Evolutionary conservation across 176 grass and related monocot genomes (phyloP).

Genomic region (Musa beccarii): DNA sequence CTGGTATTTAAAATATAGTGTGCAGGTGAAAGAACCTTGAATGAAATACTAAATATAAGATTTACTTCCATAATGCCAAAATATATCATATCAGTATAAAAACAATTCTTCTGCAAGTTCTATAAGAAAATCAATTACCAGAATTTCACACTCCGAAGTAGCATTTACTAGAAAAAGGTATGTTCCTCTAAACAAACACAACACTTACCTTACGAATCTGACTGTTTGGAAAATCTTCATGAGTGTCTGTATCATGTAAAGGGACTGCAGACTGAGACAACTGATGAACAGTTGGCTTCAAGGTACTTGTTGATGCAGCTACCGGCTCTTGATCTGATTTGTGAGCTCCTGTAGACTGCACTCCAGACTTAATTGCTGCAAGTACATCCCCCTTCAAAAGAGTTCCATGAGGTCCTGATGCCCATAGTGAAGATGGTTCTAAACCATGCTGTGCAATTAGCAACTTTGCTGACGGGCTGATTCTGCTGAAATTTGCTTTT

Average conservation of each 20-base stretch:
- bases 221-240: constrained; percentile 78
- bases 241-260: constrained; percentile 31
- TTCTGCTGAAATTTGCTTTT: constrained; percentile 42
- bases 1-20: no score
- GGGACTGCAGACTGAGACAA: constrained; percentile 25
- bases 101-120: background rate
- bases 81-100: background rate
- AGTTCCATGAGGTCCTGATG: constrained; percentile 89
- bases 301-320: constrained; percentile 24
- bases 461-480: constrained; percentile 85
- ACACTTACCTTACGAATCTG: constrained; percentile 87
- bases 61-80: background rate
- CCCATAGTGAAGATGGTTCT: constrained; percentile 55
- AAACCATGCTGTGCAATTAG: constrained; percentile 77
- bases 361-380: constrained; percentile 57
- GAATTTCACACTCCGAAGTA: background rate
- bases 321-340: constrained; percentile 41
- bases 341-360: constrained; percentile 19
- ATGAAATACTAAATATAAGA: no score
- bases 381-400: constrained; percentile 91
- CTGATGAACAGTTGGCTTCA: constrained; percentile 32
- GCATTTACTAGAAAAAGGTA: background rate
- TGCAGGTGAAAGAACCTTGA: no score
- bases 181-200: background rate
- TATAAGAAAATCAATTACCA: background rate